A percentile compares a stretch with the other conserved stretches of the same genome.
Conservation (phyloP, 306 rosid genomes). For the Cucurbita argyrosperma region DNA sequence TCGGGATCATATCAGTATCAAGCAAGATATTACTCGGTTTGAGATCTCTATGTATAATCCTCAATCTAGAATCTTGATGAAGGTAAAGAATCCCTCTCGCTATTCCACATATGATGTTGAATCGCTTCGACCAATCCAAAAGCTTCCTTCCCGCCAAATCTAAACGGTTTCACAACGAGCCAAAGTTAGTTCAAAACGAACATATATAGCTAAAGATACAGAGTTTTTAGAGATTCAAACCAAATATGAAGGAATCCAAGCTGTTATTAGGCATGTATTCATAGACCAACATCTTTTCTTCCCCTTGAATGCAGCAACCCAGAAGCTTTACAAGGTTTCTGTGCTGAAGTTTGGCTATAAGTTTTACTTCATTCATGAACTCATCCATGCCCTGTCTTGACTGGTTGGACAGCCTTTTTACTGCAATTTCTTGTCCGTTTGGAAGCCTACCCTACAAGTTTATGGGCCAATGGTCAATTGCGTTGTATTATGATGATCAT, state of each 20-base stretch:
- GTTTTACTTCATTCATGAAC: slow-evolving; percentile 40
- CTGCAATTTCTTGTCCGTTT: slow-evolving; percentile 42
- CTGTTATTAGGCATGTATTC: slow-evolving; percentile 53
- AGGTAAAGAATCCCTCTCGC: slow-evolving; percentile 38
- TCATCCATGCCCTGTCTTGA: slow-evolving; percentile 45
- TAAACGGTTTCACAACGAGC: neutral
- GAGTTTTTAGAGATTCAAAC: slow-evolving; percentile 8
- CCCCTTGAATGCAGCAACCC: slow-evolving; percentile 40
- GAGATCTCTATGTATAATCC: slow-evolving; percentile 42
- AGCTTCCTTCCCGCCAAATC: slow-evolving; percentile 10
- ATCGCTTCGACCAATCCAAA: slow-evolving; percentile 23
- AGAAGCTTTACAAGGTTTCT: slow-evolving; percentile 49
- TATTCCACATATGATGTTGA: slow-evolving; percentile 34
- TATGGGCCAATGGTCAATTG: neutral
- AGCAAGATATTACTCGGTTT: slow-evolving; percentile 40
- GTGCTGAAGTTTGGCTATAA: slow-evolving; percentile 56
- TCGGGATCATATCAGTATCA: slow-evolving; percentile 34
- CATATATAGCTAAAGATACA: neutral
- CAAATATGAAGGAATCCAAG: slow-evolving; percentile 50
- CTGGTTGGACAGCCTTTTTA: slow-evolving; percentile 32
- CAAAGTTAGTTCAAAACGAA: neutral
- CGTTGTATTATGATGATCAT: neutral
- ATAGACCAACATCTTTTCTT: slow-evolving; percentile 36
- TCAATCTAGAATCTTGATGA: slow-evolving; percentile 40
- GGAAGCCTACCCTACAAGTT: slow-evolving; percentile 31